A percentile compares a stretch with the other conserved stretches of the same genome.
Evolutionary conservation across 164 flowering plant species (phyloP).

Genomic region (Piper longum): DNA sequence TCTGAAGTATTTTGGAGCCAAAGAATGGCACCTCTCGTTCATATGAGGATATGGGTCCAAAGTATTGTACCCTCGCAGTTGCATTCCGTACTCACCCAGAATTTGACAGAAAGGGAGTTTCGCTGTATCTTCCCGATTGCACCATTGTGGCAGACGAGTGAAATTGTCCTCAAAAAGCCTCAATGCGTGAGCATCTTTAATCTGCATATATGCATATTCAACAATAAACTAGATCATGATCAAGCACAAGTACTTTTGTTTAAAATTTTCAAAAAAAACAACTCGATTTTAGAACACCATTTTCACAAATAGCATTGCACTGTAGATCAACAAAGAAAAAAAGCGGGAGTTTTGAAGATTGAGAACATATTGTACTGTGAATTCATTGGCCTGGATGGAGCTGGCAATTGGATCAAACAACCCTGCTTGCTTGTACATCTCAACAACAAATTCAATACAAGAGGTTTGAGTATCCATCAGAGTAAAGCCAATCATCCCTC

Average conservation of each 20-base stretch:
- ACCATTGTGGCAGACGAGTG: slow-evolving; percentile 87
- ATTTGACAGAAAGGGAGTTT: slow-evolving; percentile 92
- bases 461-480: slow-evolving; percentile 86
- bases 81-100: slow-evolving; percentile 78
- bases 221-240: too few relatives aligned
- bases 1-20: slow-evolving; percentile 72
- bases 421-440: slow-evolving; percentile 91
- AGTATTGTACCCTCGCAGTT: slow-evolving; percentile 75
- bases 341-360: not conserved
- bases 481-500: slow-evolving; percentile 79
- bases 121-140: slow-evolving; percentile 59
- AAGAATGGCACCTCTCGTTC: slow-evolving; percentile 85
- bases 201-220: slow-evolving; percentile 29
- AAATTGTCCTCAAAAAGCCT: slow-evolving; percentile 64
- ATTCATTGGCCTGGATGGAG: slow-evolving; percentile 84
- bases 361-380: slow-evolving; percentile 45
- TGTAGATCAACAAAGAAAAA: not conserved
- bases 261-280: not conserved
- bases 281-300: not conserved
- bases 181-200: slow-evolving; percentile 83
- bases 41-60: slow-evolving; percentile 77
- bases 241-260: not conserved
- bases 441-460: slow-evolving; percentile 81
- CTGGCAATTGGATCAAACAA: slow-evolving; percentile 53
- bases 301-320: too few relatives aligned